A percentile compares a stretch with the other conserved stretches of the same genome.
These are phyloP conservation scores for Xerophyta viscosa DNA, from an alignment of 106 monocot species.

Conservation along the genomic window DNA sequence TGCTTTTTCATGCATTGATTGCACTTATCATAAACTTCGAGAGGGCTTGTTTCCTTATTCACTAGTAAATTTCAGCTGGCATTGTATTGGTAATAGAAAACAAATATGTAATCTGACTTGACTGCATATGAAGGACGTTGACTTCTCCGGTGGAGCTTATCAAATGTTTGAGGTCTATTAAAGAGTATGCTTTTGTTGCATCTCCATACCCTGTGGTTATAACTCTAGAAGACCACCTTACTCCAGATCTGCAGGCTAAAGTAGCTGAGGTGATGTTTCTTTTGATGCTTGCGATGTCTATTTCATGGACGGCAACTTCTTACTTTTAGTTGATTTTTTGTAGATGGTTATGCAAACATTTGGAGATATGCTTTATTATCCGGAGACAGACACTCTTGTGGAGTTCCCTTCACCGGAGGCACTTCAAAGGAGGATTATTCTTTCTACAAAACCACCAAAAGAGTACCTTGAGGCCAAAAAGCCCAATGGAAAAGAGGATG, in stretches of 20 bases:
- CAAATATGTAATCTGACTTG: background rate
- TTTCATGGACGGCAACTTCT: background rate
- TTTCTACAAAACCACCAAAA: constrained; percentile 45
- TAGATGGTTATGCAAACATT: constrained; percentile 62
- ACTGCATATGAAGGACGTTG: constrained; percentile 36
- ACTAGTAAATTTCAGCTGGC: no score
- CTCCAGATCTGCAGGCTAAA: constrained; percentile 75
- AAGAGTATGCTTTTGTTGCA: constrained; percentile 47
- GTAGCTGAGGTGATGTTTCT: constrained; percentile 43
- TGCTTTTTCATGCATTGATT: no score
- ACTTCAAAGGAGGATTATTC: constrained; percentile 19
- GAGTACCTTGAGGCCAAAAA: constrained; percentile 50
- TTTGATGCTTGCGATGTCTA: background rate
- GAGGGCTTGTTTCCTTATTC: no score
- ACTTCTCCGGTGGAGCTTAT: constrained; percentile 54
- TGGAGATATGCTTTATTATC: constrained; percentile 33
- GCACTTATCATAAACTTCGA: no score
- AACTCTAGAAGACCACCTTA: constrained; percentile 75
- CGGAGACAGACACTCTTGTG: constrained; percentile 8
- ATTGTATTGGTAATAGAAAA: background rate
- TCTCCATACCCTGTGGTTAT: constrained; percentile 57
- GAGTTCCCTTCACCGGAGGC: constrained; percentile 39
- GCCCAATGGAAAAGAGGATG: constrained; percentile 21
- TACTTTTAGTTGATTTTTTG: background rate
- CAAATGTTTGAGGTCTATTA: constrained; percentile 64